Evolutionary conservation across 495 filamentous ascomycete species (phyloP), one percentile per base, ranked within the genome.

Genomic region (Penicillium tannophilum): DNA sequence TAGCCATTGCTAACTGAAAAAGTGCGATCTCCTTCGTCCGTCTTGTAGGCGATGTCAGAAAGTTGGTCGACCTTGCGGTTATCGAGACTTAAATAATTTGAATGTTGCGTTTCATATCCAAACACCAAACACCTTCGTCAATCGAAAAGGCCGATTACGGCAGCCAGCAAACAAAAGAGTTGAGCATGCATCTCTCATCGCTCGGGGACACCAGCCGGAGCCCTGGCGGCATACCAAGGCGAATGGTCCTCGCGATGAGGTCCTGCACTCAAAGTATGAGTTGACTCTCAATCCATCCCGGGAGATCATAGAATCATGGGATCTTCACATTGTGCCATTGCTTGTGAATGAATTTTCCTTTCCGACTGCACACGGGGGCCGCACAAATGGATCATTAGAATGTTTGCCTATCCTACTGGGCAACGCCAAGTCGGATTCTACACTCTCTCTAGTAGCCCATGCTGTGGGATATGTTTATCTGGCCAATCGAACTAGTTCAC

Each of bases 1-100:
- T 1, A 51, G 16, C 7, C 12, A 9, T 19, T 12, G 33, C 12
- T 36, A 14, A 14, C 9, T 1, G 12, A 36, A 36, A 10, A 36
- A 52, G 48, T 52, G 48, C n/a, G 48, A 52, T 11, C 48, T 52
- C 30, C 12, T 24, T 3, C 48, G 48, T 20, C 48, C 48, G 6
- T 39, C 10, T 35, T 52, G 48, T 52, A 19, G 28, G 7, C 14
- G 48, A 20, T 52, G 48, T 16, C 23, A 52, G 30, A 52, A 36
- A 14, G 19, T 52, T 16, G 48, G 48, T 33, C 48, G 48, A 2
- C 6, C 30, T 14, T 52, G 30, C 7, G 30, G 11, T 6, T 52
- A 52, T 52, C 48, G 48, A 17, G 48, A 52, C 30, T 12, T 52
- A 6, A 36, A 17, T 26, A 52, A 52, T 7, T n/a, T 19, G 1